Evolutionary conservation across 2,329 filamentous ascomycete species (phyloP).

Genomic region (Hymenotorrendiella dingleyae): DNA sequence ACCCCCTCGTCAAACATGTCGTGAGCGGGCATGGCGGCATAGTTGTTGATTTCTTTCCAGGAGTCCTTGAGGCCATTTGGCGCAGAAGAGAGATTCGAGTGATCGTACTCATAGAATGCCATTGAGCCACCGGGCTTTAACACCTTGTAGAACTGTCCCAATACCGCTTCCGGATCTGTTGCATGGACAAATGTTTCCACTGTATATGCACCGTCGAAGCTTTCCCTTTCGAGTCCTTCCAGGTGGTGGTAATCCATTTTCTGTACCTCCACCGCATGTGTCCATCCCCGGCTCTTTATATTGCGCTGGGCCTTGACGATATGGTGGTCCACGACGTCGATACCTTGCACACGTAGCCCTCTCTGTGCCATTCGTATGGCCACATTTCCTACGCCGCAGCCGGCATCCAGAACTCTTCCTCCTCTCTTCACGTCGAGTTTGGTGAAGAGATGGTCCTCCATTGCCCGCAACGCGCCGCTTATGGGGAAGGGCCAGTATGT

Average conservation of each 20-base stretch:
- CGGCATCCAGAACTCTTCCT: constrained; percentile 44
- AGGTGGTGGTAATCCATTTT: constrained; percentile 48
- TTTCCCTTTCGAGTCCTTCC: constrained; percentile 32
- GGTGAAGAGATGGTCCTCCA: constrained; percentile 43
- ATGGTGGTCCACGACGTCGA: constrained; percentile 46
- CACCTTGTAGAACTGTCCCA: constrained; percentile 41
- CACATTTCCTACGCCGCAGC: constrained; percentile 45
- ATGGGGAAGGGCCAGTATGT: constrained; percentile 45
- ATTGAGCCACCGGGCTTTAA: constrained; percentile 42
- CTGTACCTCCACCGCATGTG: constrained; percentile 33
- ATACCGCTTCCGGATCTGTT: constrained; percentile 38
- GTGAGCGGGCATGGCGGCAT: constrained; percentile 42
- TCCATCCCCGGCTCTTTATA: constrained; percentile 31
- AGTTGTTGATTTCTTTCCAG: constrained; percentile 36
- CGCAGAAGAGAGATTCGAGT: constrained; percentile 27
- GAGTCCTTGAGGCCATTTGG: constrained; percentile 28
- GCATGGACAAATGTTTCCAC: constrained; percentile 53
- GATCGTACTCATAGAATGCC: constrained; percentile 43
- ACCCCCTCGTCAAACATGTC: constrained; percentile 34
- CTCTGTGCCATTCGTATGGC: constrained; percentile 41
- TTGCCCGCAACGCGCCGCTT: constrained; percentile 35
- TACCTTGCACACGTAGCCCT: constrained; percentile 37
- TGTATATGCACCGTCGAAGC: constrained; percentile 47
- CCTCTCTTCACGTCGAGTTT: constrained; percentile 35
- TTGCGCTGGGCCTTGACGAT: constrained; percentile 39